Evolutionary conservation across 371 early-diverging fungal genomes (phyloP).

Genomic region (Haplosporangium sp.): DNA sequence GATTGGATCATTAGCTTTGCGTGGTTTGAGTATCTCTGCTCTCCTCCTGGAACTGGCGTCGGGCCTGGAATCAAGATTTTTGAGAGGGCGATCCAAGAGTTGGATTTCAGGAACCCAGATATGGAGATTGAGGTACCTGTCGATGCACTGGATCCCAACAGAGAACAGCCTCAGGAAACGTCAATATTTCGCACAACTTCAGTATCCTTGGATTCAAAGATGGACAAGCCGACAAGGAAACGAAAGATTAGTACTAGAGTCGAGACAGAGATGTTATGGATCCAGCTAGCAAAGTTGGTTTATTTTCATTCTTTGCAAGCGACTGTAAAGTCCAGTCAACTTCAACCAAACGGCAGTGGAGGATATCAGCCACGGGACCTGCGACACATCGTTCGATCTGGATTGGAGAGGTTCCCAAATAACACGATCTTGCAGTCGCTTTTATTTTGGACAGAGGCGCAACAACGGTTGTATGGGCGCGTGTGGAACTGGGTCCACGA

Average conservation of each 20-base stretch:
- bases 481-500: constrained; percentile 65
- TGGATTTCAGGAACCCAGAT: constrained; percentile 42
- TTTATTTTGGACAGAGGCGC: constrained; percentile 76
- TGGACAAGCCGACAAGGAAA: constrained; percentile 9
- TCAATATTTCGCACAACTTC: constrained; percentile 8
- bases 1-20: constrained; percentile 61
- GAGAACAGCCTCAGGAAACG: constrained; percentile 4
- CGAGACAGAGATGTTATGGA: constrained; percentile 46
- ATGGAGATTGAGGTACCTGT: constrained; percentile 17
- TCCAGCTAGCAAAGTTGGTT: constrained; percentile 41
- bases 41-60: constrained; percentile 23
- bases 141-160: not conserved
- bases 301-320: constrained; percentile 31
- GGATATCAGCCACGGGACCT: constrained; percentile 65
- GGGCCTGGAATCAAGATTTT: constrained; percentile 62
- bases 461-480: constrained; percentile 73
- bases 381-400: constrained; percentile 60
- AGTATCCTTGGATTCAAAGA: constrained; percentile 10
- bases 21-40: constrained; percentile 67
- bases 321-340: not conserved
- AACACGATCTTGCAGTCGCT: constrained; percentile 68
- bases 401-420: constrained; percentile 65
- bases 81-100: constrained; percentile 59
- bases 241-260: constrained; percentile 29
- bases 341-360: not conserved